Base-by-base conservation (phyloP, 768 basidiomycete species). In the Hemileccinum impolitum region DNA sequence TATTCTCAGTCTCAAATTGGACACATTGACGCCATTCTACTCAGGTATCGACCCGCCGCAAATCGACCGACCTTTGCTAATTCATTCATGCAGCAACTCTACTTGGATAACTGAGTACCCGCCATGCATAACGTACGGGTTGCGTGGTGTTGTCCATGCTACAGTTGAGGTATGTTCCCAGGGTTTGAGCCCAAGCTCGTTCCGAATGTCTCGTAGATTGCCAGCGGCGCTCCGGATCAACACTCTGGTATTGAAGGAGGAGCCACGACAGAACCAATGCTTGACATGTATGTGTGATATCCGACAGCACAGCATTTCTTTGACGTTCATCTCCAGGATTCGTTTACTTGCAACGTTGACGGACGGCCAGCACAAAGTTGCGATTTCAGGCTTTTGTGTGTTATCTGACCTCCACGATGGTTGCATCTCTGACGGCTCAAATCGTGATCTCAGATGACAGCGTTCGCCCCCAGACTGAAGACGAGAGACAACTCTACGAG, bases 171-270 rank as follows among this genome's bases (percentile, higher is more conserved):
- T 86, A 39, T 39, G 67, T 40, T 19, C 6, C 15, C 34, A 3
- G n/a, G 3, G 5, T n/a, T 42, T 30, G 12, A 6, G 9, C n/a
- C 1, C 6, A 1, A 17, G 11, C 4, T 30, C 37, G 15, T 1
- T 28, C 39, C 47, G 8, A 11, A 53, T 14, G 1, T 23, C 18
- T 35, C 30, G 19, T 51, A 90, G 83, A 83, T 97, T 48, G 77
- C 77, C 5, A 90, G 81, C 53, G 69, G 77, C 25, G 74, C 78
- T 12, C 87, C 88, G 0, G 95, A 97, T 64, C 74, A 90, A 37
- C 96, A 99, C 66, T 94, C 92, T 14, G 96, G 96, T 53, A 78
- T 97, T 9, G 92, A 96, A 60, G 96, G 96, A 28, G 96, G 96
- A 14, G 87, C 82, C 1, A 78, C 84, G 2, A 72, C 72, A 3